These are phyloP conservation scores for Ballota nigra DNA, from an alignment of 257 asterid genomes.

Conservation along the genomic window DNA sequence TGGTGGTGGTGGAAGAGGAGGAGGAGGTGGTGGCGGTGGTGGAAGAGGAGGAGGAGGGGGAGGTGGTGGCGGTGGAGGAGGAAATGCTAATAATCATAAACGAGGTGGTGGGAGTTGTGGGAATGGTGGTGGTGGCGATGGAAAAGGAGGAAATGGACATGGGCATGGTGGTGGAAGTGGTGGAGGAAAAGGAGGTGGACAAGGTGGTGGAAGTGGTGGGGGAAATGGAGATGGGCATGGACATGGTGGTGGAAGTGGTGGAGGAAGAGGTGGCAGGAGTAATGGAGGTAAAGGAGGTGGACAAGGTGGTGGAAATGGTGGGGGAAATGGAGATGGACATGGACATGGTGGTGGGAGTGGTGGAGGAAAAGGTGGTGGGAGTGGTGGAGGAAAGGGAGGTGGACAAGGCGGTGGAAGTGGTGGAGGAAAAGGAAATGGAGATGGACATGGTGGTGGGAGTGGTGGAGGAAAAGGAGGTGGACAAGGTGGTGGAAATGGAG, in stretches of 20 bases:
- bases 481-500: not conserved
- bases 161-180: not conserved
- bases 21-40: not conserved
- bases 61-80: not conserved
- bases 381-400: not conserved
- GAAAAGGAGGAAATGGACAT: not conserved
- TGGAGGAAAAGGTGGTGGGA: not conserved
- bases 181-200: not conserved
- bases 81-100: not conserved
- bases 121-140: not conserved
- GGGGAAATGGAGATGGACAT: slow-evolving; percentile 17
- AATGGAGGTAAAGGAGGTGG: too few species aligned
- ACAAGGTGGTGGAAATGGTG: too few species aligned
- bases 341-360: not conserved
- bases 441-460: not conserved
- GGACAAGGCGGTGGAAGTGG: slow-evolving; percentile 3
- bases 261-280: slow-evolving; percentile 4
- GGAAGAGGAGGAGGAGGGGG: not conserved
- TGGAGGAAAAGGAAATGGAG: not conserved
- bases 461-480: slow-evolving; percentile 25
- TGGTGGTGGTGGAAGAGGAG: not conserved
- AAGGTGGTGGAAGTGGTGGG: not conserved
- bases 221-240: not conserved
- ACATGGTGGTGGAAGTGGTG: slow-evolving; percentile 5
- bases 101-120: slow-evolving; percentile 11